Percentiles rank a stretch among this genome's conserved stretches.
These are phyloP conservation scores for Daucus carota DNA, from an alignment of 129 eudicot genomes.

Conservation along the genomic window DNA sequence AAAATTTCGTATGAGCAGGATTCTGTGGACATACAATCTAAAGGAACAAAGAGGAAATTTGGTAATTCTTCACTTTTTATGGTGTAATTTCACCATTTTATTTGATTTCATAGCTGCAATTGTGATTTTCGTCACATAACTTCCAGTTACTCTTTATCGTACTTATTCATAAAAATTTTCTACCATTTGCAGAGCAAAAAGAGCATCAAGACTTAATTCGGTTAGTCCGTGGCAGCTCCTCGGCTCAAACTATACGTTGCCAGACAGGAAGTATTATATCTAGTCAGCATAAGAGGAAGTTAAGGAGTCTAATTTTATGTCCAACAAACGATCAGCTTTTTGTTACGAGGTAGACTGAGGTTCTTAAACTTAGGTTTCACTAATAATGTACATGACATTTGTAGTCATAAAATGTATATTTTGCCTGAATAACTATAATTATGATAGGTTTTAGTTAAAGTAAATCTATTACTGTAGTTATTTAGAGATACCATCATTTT, in stretches of 20 bases:
- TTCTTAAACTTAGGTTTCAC: background rate
- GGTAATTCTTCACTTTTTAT: conserved; percentile 37
- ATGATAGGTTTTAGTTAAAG: background rate
- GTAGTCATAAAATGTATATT: background rate
- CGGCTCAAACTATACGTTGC: conserved; percentile 51
- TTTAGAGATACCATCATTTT: background rate
- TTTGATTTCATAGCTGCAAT: conserved; percentile 2
- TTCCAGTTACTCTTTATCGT: background rate
- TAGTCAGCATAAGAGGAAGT: conserved; percentile 87
- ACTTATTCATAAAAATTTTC: background rate
- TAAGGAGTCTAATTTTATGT: conserved; percentile 79
- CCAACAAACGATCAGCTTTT: conserved; percentile 87
- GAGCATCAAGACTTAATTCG: conserved; percentile 66
- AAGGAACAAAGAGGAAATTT: conserved; percentile 61
- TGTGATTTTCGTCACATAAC: background rate
- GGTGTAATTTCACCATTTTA: conserved; percentile 3
- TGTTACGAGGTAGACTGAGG: conserved; percentile 58
- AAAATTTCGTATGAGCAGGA: conserved; percentile 32
- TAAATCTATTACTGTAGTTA: background rate
- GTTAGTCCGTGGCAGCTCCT: conserved; percentile 41
- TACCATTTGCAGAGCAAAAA: conserved; percentile 42
- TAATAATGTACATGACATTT: no score
- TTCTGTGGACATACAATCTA: conserved; percentile 33
- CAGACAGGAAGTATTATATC: conserved; percentile 40
- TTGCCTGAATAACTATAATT: background rate